These are phyloP conservation scores for Mucor velutinosus DNA, from an alignment of 371 early-diverging fungal genomes.

Conservation along the genomic window DNA sequence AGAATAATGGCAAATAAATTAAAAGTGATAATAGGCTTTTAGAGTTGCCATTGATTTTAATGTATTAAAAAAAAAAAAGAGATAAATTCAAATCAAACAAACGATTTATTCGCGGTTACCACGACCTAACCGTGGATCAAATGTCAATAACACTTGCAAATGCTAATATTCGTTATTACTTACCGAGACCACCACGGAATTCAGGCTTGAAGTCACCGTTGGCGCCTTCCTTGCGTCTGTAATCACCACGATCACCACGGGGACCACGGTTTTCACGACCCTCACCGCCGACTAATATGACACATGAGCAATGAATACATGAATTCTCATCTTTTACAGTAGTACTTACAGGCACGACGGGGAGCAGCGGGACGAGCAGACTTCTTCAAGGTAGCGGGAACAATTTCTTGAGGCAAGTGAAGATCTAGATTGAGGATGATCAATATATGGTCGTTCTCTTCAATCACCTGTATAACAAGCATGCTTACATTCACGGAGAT, in stretches of 20 bases:
- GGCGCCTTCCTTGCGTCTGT: constrained; percentile 92
- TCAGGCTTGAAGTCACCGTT: constrained; percentile 91
- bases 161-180: constrained; percentile 5
- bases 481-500: constrained; percentile 82
- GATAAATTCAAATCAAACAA: neutral
- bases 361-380: constrained; percentile 70
- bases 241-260: constrained; percentile 77
- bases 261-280: constrained; percentile 60
- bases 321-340: no score
- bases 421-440: constrained; percentile 56
- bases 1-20: neutral
- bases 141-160: neutral
- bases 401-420: constrained; percentile 94
- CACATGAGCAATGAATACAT: no score
- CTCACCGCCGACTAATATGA: constrained; percentile 50
- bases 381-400: constrained; percentile 96
- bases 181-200: constrained; percentile 83
- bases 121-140: constrained; percentile 40
- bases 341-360: constrained; percentile 63
- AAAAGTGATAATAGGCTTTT: neutral
- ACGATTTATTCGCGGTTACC: constrained; percentile 40
- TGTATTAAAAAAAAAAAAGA: neutral
- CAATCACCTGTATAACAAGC: neutral
- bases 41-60: neutral
- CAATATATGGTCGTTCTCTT: neutral